Evolutionary conservation across 1,284 basidiomycete genomes (phyloP), one percentile per base, ranked within the genome.

Genomic region (Tremellales sp.): DNA sequence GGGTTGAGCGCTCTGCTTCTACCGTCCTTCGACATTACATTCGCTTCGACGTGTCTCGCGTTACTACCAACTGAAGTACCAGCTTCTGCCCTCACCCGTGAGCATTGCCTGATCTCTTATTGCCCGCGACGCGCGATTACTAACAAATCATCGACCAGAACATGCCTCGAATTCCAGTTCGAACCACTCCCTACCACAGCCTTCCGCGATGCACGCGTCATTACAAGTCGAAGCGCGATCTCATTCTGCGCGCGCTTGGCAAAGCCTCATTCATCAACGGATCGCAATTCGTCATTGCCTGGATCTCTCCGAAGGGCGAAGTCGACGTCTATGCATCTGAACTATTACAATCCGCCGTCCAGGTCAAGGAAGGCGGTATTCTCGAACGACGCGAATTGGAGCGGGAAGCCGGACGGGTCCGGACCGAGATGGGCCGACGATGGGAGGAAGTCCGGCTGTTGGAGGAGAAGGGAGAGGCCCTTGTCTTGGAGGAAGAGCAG

Each of bases 301-400:
- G 74, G 68, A 75, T 79, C 45, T 73, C 72, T 3, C 74, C 77
- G 10, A 70, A 74, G 28, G 77, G 76, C 7, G 74, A 77, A 50
- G 73, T 76, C n/a, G 77, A 79, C 57, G 72, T 73, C 21, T 78
- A 75, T 57, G 77, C 77, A 13, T 75, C 72, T 47, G 76, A 77
- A 48, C 53, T 64, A 26, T 50, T 66, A 18, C 63, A 66, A 42
- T 41, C 53, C n/a, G 40, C 58, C 50, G 59, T 65, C 27, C 57
- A 62, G 37, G 48, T 55, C 38, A 68, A 65, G 33, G 63, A 68
- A 27, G 57, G 62, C 43, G 61, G 59, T 18, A 58, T 68, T 3
- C 42, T 68, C 37, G 57, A 65, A 46, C 62, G 60, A 45, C 63
- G 61, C 18, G 62, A 66, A 48, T 58, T 70, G 3, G 64, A 70